These are phyloP conservation scores for Candida gigantensis DNA, from an alignment of 1,139 yeast species.

Conservation along the genomic window DNA sequence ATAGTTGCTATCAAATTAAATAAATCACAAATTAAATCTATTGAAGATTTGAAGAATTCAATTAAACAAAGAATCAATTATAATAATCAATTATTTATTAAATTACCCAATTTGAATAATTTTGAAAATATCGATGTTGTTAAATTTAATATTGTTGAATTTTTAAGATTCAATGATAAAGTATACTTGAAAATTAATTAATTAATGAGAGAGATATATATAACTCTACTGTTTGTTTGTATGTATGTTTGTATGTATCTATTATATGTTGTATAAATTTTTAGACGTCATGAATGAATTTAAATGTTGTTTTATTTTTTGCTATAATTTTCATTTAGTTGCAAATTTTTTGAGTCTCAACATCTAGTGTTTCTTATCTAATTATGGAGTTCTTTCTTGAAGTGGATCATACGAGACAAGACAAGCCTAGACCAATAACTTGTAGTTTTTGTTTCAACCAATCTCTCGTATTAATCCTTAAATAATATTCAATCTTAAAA, in stretches of 20 bases:
- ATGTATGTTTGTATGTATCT: neutral
- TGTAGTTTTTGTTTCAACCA: too few relatives aligned
- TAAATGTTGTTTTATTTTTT: neutral
- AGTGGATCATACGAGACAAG: too few relatives aligned
- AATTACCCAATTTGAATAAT: conserved; percentile 25
- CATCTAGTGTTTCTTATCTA: too few relatives aligned
- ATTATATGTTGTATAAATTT: too few relatives aligned
- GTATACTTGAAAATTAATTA: conserved; percentile 11
- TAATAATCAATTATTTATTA: conserved; percentile 30
- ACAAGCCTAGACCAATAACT: too few relatives aligned
- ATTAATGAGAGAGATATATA: neutral
- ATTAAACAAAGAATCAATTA: conserved; percentile 26
- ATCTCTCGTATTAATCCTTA: too few relatives aligned
- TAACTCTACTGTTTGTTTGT: neutral
- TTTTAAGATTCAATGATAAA: conserved; percentile 18
- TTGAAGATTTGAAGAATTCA: conserved; percentile 30
- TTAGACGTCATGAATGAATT: too few relatives aligned
- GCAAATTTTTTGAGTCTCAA: neutral
- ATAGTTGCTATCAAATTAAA: conserved; percentile 29
- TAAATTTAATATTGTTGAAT: conserved; percentile 25
- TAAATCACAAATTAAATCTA: conserved; percentile 25
- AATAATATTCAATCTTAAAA: too few relatives aligned
- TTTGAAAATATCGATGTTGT: conserved; percentile 31
- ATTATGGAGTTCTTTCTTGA: too few relatives aligned
- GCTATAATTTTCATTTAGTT: neutral